Base-by-base conservation (phyloP, 306 rosid species). In the Castanopsis chinensis region DNA sequence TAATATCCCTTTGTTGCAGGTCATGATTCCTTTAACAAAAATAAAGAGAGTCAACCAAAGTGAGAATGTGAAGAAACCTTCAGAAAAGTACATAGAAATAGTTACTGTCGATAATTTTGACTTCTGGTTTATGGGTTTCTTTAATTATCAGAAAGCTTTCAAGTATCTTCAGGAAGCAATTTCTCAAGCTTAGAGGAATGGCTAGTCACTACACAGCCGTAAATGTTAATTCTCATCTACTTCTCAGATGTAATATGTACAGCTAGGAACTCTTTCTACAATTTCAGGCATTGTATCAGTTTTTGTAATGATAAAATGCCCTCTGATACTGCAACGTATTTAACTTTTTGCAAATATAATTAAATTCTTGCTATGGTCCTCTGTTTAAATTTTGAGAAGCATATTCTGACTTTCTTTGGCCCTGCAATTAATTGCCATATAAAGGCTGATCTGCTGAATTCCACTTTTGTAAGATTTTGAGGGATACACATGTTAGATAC, bases 101-200 rank as follows among this genome's bases (percentile, higher is more conserved):
- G 88, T 91, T 49, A 89, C 90, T 0, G 85, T 78, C 35, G 95
- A 91, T 65, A 69, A 87, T 55, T 89, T 87, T 33, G 91, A 91
- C 49, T 91, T 91, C 81, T 87, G 95, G 92, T 85, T 91, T 63
- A 78, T 87, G 95, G 95, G 95, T n/a, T 81, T 91, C 85, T 82
- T 90, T 25, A 91, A 84, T 37, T 79, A 82, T 76, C 79, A 79
- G 79, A 89, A 81, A 72, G 78, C 91, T 60, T 76, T 82, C 77
- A 85, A 82, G 43, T 64, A 74, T 78, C 78, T 91, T 8, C 82
- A 75, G 76, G 71, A 79, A 56, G 89, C 80, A 53, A 30, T 86
- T 41, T 81, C 87, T 72, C 71, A 63, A 73, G 78, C 81, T 69
- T 72, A 78, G 61, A 64, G 45, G 63, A 65, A 23, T 19, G 25